A percentile compares a stretch with the other conserved stretches of the same genome.
phyloP scores from a whole-genome alignment of 805 yeast species.

The Metschnikowia orientalis region DNA sequence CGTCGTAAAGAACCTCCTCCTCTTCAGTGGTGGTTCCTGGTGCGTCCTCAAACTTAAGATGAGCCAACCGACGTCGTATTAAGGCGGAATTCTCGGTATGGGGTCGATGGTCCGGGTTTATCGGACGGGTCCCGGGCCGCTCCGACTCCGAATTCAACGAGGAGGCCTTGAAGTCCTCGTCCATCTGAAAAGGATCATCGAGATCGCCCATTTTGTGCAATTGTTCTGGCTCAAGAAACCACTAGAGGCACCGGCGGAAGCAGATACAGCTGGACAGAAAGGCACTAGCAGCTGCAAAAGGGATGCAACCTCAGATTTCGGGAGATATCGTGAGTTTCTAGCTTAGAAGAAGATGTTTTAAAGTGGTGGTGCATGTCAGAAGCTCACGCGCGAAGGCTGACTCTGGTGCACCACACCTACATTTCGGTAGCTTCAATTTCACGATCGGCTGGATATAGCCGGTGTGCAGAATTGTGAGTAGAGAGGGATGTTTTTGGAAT shows the following conservation, averaged over 20 bases:
- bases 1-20: slow-evolving; percentile 29
- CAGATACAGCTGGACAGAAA: background rate
- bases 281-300: background rate
- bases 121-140: slow-evolving; percentile 1
- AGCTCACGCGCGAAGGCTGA: too few relatives aligned
- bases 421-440: too few relatives aligned
- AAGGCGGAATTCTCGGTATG: slow-evolving; percentile 1
- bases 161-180: slow-evolving; percentile 31
- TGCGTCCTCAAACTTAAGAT: slow-evolving; percentile 24
- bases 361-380: too few relatives aligned
- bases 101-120: slow-evolving; percentile 7
- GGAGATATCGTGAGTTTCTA: too few relatives aligned
- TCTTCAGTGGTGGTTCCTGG: slow-evolving; percentile 29
- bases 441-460: too few relatives aligned
- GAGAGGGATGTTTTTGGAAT: too few relatives aligned
- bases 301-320: background rate
- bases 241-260: background rate
- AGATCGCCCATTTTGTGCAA: slow-evolving; percentile 23
- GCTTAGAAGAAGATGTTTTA: too few relatives aligned
- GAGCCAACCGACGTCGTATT: slow-evolving; percentile 33
- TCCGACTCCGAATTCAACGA: slow-evolving; percentile 1
- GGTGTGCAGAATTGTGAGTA: too few relatives aligned
- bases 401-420: too few relatives aligned
- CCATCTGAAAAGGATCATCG: slow-evolving; percentile 44
- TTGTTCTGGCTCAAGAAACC: background rate